phyloP scores from a whole-genome alignment of 1,284 basidiomycete genomes.

The Neonothopanus nambi region DNA sequence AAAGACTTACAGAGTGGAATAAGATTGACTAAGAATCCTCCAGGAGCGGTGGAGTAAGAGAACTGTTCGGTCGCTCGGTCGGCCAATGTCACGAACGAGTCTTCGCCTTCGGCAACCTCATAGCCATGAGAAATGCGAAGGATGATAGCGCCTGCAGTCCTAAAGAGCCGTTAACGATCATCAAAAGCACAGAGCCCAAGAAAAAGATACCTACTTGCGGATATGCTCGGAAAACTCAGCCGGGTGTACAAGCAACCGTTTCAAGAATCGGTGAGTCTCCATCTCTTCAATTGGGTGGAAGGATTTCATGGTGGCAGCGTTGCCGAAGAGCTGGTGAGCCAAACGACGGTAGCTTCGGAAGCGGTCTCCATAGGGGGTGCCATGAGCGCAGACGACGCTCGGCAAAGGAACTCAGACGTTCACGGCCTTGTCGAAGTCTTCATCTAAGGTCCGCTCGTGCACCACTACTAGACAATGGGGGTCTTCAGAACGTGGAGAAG shows the following conservation, averaged over 20 bases:
- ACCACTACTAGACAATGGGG: too few relatives aligned
- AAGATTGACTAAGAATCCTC: constrained; percentile 30
- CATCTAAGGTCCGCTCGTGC: too few relatives aligned
- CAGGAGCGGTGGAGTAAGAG: constrained; percentile 16
- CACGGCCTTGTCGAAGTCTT: too few relatives aligned
- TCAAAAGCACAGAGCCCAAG: not conserved
- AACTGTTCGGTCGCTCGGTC: constrained; percentile 21
- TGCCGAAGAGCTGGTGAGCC: constrained; percentile 34
- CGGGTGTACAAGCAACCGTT: constrained; percentile 13
- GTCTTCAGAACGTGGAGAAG: too few relatives aligned
- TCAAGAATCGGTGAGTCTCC: constrained; percentile 15
- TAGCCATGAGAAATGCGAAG: constrained; percentile 19
- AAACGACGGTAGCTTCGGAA: constrained; percentile 44
- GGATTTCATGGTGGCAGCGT: constrained; percentile 14
- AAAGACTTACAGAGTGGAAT: constrained; percentile 29
- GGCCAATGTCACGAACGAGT: constrained; percentile 28
- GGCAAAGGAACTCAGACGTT: too few relatives aligned
- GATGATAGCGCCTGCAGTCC: constrained; percentile 16
- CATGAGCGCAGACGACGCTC: too few relatives aligned
- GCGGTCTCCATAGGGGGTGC: constrained; percentile 35
- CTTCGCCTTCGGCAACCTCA: constrained; percentile 23
- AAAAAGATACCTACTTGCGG: constrained; percentile 9
- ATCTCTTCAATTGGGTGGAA: constrained; percentile 19
- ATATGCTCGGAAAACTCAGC: constrained; percentile 15
- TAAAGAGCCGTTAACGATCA: not conserved